Base-by-base conservation (phyloP, 805 yeast species). In the Candida silvatica region DNA sequence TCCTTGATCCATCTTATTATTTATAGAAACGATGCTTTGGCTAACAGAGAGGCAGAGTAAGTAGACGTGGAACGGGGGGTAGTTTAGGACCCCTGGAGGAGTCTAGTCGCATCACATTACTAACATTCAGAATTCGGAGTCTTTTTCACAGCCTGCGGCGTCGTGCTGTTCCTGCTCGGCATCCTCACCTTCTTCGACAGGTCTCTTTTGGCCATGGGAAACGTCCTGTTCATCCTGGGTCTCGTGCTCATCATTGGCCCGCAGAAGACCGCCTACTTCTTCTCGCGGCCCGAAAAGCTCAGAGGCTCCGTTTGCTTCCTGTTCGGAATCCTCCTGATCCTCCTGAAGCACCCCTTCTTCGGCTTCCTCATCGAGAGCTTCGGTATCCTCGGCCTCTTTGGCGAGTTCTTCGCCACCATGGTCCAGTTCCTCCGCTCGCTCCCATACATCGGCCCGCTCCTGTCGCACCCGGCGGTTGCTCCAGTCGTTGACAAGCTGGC, bases 301-400 rank as follows among this genome's bases (percentile, higher is more conserved):
- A 74, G 95, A 51, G 97, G 97, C 3, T 74, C 95, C 1, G 44
- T 88, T 11, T 85, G 88, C 46, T 87, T 92, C 51, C 62, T 63
- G 3, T 35, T 74, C 5, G 98, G 98, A 1, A 77, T 92, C 11
- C 35, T 79, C 11, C 60, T 90, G 45, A 90, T 92, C 36, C 62
- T 90, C 37, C 48, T 74, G 47, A 82, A 81, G 49, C 69, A 80
- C 62, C 75, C 97, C 2, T 83, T 92, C 51, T 48, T 79, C 18
- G 98, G 98, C 6, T 90, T 92, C 51, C 54, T 80, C 2, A 61
- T 90, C 27, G 98, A 90, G 56, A 73, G 80, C 34, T 63, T 88
- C 42, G 98, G 98, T n/a, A 85, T 90, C 18, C 59, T 90, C 40
- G 88, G 85, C 6, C 64, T 90, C 25, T 90, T 92, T 61, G 98